Evolutionary conservation across 2,329 filamentous ascomycete genomes (phyloP).

Genomic region (Sclerotinia glacialis): DNA sequence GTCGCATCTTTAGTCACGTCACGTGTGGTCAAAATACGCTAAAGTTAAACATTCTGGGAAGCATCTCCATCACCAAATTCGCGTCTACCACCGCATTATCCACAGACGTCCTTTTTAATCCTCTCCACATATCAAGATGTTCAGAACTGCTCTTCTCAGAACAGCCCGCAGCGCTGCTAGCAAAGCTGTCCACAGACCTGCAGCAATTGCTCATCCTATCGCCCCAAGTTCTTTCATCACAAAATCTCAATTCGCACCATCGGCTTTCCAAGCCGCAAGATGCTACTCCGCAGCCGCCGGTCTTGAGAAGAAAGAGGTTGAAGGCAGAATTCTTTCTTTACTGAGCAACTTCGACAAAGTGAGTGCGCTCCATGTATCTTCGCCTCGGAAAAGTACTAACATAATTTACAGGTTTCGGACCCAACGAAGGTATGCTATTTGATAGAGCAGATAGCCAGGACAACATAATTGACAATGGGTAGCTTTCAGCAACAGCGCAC

Average conservation of each 20-base stretch:
- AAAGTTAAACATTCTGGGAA: conserved; percentile 25
- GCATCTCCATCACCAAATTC: conserved; percentile 15
- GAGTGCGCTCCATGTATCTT: conserved; percentile 37
- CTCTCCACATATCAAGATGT: conserved; percentile 60
- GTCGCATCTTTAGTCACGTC: conserved; percentile 15
- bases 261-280: conserved; percentile 67
- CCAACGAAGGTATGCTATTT: conserved; percentile 53
- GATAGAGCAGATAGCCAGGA: background rate
- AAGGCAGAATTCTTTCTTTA: conserved; percentile 88
- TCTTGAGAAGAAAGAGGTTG: conserved; percentile 78
- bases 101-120: conserved; percentile 23
- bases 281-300: conserved; percentile 82
- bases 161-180: conserved; percentile 58
- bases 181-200: conserved; percentile 50
- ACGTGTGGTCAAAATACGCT: conserved; percentile 24
- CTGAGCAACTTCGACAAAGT: conserved; percentile 98
- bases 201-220: conserved; percentile 58
- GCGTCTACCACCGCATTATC: conserved; percentile 11
- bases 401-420: conserved; percentile 60
- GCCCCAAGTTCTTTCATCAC: conserved; percentile 58
- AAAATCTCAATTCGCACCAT: conserved; percentile 61
- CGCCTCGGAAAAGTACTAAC: conserved; percentile 28
- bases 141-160: conserved; percentile 82
- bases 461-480: conserved; percentile 32
- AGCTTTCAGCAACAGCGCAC: conserved; percentile 84